Percentiles rank a stretch among this genome's conserved stretches.
These are phyloP conservation scores for Clonostachys solani DNA, from an alignment of 2,329 filamentous ascomycete genomes.

Conservation along the genomic window DNA sequence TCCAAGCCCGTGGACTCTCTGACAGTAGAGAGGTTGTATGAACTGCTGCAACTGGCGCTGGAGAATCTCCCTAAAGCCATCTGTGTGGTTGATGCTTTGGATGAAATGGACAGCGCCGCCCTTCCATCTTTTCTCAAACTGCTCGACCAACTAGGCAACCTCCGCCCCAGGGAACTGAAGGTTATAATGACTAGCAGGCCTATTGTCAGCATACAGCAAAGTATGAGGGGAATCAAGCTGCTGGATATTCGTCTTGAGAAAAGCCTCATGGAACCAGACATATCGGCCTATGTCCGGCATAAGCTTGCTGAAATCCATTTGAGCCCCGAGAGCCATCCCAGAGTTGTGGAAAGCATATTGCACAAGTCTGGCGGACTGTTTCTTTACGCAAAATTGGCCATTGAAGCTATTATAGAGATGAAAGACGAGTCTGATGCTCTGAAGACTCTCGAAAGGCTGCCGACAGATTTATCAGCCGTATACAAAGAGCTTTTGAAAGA, in stretches of 20 bases:
- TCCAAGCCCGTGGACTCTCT: background rate
- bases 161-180: conserved; percentile 25
- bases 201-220: conserved; percentile 16
- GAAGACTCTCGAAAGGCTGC: background rate
- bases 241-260: conserved; percentile 29
- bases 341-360: conserved; percentile 19
- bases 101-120: conserved; percentile 38
- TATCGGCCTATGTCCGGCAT: conserved; percentile 25
- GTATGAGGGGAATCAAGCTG: conserved; percentile 15
- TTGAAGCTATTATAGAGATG: conserved; percentile 18
- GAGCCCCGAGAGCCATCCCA: background rate
- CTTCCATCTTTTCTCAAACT: conserved; percentile 21
- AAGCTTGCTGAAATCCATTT: conserved; percentile 8
- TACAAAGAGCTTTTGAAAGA: conserved; percentile 5
- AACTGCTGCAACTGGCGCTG: background rate
- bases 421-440: too few species aligned
- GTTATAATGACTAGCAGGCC: conserved; percentile 38
- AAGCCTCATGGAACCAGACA: conserved; percentile 29
- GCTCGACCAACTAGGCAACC: conserved; percentile 22
- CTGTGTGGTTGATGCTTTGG: conserved; percentile 36
- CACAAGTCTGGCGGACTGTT: conserved; percentile 35
- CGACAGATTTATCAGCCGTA: conserved; percentile 2
- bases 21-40: background rate
- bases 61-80: conserved; percentile 19
- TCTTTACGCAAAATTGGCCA: conserved; percentile 35